Conservation (phyloP, 129 eudicot species). For the Arctium minus region DNA sequence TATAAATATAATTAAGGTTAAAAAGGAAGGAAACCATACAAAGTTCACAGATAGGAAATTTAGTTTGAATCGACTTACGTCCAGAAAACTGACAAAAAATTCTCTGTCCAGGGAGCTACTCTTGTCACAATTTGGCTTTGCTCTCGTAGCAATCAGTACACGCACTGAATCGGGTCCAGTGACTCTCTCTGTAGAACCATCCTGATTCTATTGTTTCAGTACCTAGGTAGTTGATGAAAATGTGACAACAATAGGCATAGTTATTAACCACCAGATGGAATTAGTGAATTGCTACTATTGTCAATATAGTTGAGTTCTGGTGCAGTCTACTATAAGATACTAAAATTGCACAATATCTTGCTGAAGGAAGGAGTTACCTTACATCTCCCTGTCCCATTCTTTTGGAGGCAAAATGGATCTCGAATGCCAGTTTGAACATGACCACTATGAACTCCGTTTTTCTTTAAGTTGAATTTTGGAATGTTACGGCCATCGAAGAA, state of each 20-base stretch:
- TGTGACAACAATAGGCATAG: conserved; percentile 9
- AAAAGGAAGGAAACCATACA: neutral
- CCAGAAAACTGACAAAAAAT: conserved; percentile 57
- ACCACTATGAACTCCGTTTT: conserved; percentile 80
- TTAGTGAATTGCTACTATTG: neutral
- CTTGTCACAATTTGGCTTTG: conserved; percentile 56
- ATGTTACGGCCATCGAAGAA: conserved; percentile 47
- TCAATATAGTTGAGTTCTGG: neutral
- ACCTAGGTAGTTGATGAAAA: conserved; percentile 12
- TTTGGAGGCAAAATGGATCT: conserved; percentile 67
- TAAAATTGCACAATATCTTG: neutral
- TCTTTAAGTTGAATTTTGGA: conserved; percentile 50
- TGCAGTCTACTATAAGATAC: neutral
- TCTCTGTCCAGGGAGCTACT: conserved; percentile 53
- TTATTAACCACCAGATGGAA: neutral
- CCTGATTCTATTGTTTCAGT: conserved; percentile 46
- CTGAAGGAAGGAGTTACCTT: conserved; percentile 45
- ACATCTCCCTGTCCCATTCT: conserved; percentile 64
- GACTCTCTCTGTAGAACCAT: conserved; percentile 69
- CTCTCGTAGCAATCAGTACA: conserved; percentile 62
- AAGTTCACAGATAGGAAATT: neutral
- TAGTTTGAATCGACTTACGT: conserved; percentile 42
- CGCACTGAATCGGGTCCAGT: conserved; percentile 49
- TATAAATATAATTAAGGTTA: neutral
- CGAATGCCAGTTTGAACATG: conserved; percentile 74